Evolutionary conservation across 805 yeast species (phyloP), one percentile per base, ranked within the genome.

Genomic region (Groenewaldozyma tartarivorans): DNA sequence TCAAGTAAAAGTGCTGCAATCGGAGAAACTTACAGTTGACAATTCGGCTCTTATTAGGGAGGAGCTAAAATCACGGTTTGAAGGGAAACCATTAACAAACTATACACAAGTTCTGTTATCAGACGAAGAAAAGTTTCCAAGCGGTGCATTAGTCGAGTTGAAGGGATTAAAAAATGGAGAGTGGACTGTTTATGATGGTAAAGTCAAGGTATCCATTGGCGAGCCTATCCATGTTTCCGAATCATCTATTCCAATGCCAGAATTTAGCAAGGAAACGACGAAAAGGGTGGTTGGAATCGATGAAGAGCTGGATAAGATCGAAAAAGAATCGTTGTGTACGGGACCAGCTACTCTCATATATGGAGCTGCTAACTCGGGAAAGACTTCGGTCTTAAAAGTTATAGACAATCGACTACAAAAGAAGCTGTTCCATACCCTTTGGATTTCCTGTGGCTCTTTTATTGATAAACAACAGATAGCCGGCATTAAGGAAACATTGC

Each of bases 321-420:
- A 60, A 4, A 66, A 65, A 5, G 55, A 69, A 0, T 50, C 78
- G 2, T 52, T 64, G 4, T 58, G 69, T 32, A 72, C 71, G 4
- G 68, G 67, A 38, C 56, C 69, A 5, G 84, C 90, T 1, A 63
- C 77, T 0, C 61, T 86, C 40, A 52, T 88, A 0, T 71, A 76
- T 49, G 97, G 96, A 0, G 61, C 77, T 18, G 65, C 83, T 1
- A 96, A 96, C 0, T 72, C 85, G 46, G 97, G 97, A 0, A 90
- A 90, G 56, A 65, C 92, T 0, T 60, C 75, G 1, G 46, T 81
- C 2, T 53, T 77, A 13, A 58, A 66, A 3, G 62, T 68, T 20
- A 54, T 81, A 0, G 51, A 67, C 0, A 43, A 61, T 1, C 50
- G 51, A 6, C 52, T 82, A 4, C 44, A 53, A 5, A 39, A 56